Conservation (phyloP, 805 yeast species). For the Alloascoidea hylecoeti region DNA sequence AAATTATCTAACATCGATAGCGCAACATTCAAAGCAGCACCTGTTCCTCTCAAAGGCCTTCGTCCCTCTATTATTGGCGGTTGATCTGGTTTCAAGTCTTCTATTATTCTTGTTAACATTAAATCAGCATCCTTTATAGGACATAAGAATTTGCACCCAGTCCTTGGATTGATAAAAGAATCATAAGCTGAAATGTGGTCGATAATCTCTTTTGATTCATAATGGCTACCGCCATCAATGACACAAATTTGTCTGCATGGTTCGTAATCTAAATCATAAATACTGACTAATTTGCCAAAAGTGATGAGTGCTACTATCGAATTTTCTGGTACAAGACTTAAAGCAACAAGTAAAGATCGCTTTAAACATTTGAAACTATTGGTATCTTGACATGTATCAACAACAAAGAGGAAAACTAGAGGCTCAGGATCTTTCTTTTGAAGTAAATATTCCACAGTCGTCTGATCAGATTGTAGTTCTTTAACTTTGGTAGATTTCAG, state of each 20-base stretch:
- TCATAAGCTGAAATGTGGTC: background rate
- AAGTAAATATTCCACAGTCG: conserved; percentile 33
- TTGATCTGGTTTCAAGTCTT: background rate
- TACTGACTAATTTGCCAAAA: conserved; percentile 44
- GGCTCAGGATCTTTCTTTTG: conserved; percentile 25
- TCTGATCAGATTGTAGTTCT: background rate
- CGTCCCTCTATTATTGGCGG: background rate
- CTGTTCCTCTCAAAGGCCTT: conserved; percentile 22
- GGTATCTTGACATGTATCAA: conserved; percentile 43
- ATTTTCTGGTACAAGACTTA: conserved; percentile 41
- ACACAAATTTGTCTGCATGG: conserved; percentile 31
- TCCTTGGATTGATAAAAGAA: no score
- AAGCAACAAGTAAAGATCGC: conserved; percentile 32
- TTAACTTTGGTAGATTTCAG: no score
- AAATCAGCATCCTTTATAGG: background rate
- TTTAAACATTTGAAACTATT: conserved; percentile 40
- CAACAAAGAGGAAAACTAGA: conserved; percentile 37
- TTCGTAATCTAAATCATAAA: conserved; percentile 32
- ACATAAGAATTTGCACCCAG: background rate
- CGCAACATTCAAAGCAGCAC: conserved; percentile 19
- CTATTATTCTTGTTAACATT: background rate
- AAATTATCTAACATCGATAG: conserved; percentile 13
- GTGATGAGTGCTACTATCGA: conserved; percentile 42
- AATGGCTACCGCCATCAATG: conserved; percentile 41
- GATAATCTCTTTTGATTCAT: conserved; percentile 9